phyloP scores from a whole-genome alignment of 2,329 filamentous ascomycete species.

The Parascedosporium putredinis region DNA sequence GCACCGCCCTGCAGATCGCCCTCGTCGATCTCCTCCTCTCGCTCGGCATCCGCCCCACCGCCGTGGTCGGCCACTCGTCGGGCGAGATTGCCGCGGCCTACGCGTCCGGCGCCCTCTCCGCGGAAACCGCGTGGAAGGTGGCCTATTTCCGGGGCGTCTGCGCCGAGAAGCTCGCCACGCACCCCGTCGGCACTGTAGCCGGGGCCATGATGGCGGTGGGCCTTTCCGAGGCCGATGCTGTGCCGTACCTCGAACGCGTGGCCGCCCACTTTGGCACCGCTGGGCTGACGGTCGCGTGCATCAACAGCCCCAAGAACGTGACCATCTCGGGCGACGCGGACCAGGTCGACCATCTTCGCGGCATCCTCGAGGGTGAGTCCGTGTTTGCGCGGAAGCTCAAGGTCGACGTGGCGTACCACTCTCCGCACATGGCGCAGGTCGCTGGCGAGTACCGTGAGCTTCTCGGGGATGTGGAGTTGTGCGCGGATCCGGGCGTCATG shows the following conservation, averaged over 20 bases:
- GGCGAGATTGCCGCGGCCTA: slow-evolving; percentile 37
- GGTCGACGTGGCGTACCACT: slow-evolving; percentile 17
- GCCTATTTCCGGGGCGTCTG: slow-evolving; percentile 29
- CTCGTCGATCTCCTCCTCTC: slow-evolving; percentile 26
- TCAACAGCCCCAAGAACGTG: slow-evolving; percentile 25
- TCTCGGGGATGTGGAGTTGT: slow-evolving; percentile 10
- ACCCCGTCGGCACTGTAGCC: no score
- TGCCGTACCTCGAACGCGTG: background rate
- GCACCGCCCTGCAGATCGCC: background rate
- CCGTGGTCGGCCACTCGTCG: slow-evolving; percentile 30
- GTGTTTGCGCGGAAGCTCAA: slow-evolving; percentile 15
- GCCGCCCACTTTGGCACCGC: background rate
- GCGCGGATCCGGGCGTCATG: no score
- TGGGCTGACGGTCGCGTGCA: slow-evolving; percentile 23
- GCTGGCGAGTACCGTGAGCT: slow-evolving; percentile 15
- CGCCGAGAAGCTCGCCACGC: no score
- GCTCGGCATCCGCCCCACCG: slow-evolving; percentile 21
- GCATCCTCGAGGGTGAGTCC: slow-evolving; percentile 4
- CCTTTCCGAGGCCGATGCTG: background rate
- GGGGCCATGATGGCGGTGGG: slow-evolving; percentile 19
- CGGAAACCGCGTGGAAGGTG: slow-evolving; percentile 24
- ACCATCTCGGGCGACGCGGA: slow-evolving; percentile 25
- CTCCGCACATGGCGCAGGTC: slow-evolving; percentile 21
- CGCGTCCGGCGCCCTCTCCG: slow-evolving; percentile 24
- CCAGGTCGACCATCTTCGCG: slow-evolving; percentile 6